A percentile compares a stretch with the other conserved stretches of the same genome.
These are phyloP conservation scores for Quercus phellos DNA, from an alignment of 331 rosid genomes.

Conservation along the genomic window DNA sequence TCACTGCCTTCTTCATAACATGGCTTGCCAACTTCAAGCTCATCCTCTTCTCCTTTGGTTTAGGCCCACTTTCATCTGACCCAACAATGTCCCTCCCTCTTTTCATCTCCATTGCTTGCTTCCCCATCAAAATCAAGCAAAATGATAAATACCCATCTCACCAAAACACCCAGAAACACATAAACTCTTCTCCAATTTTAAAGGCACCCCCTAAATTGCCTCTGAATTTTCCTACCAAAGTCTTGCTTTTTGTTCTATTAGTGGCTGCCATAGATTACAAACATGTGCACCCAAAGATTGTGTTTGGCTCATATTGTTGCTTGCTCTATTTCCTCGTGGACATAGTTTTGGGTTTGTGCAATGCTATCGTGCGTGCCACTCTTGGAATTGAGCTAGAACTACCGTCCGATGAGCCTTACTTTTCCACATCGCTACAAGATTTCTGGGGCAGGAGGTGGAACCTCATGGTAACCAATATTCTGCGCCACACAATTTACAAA, in stretches of 20 bases:
- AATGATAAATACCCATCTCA: neutral
- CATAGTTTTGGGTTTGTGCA: constrained; percentile 15
- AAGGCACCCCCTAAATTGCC: constrained; percentile 8
- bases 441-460: constrained; percentile 43
- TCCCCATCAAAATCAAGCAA: constrained; percentile 27
- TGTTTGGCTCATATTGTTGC: constrained; percentile 5
- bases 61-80: constrained; percentile 38
- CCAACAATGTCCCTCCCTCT: constrained; percentile 28
- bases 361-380: neutral
- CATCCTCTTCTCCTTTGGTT: constrained; percentile 38
- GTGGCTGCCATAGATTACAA: neutral
- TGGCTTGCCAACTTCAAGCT: constrained; percentile 58
- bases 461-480: constrained; percentile 12
- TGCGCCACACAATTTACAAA: constrained; percentile 23
- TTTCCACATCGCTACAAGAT: constrained; percentile 31
- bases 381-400: constrained; percentile 26
- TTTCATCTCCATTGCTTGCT: constrained; percentile 28
- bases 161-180: neutral
- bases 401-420: constrained; percentile 34
- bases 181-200: neutral
- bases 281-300: neutral
- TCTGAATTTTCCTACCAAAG: constrained; percentile 21
- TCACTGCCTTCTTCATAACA: constrained; percentile 47
- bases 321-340: constrained; percentile 21
- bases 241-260: neutral